Conservation (phyloP, 805 yeast genomes). For the Priceomyces carsonii region DNA sequence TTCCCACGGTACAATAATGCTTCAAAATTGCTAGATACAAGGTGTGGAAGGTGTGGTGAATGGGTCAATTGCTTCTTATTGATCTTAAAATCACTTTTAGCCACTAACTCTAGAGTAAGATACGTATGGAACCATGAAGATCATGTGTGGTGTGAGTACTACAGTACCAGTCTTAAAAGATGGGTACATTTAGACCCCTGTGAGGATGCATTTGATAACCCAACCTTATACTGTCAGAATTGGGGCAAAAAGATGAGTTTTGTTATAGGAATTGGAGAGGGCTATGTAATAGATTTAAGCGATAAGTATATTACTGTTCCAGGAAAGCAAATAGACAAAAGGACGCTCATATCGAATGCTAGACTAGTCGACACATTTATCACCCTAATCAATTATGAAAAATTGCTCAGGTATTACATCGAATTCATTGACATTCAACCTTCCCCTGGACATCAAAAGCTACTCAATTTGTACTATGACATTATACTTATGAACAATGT, state of each 20-base stretch:
- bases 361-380: constrained; percentile 35
- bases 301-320: constrained; percentile 56
- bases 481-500: constrained; percentile 37
- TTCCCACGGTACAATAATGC: constrained; percentile 83
- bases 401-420: constrained; percentile 13
- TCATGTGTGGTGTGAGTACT: constrained; percentile 96
- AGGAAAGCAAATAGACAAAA: constrained; percentile 28
- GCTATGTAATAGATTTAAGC: constrained; percentile 70
- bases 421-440: constrained; percentile 3
- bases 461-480: constrained; percentile 31
- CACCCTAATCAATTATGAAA: constrained; percentile 32
- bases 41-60: constrained; percentile 90
- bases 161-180: constrained; percentile 53
- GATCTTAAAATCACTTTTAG: constrained; percentile 63
- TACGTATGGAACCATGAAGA: constrained; percentile 90
- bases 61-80: constrained; percentile 87
- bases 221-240: constrained; percentile 71
- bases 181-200: constrained; percentile 94
- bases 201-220: constrained; percentile 83
- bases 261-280: constrained; percentile 65
- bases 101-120: constrained; percentile 40
- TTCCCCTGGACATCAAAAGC: constrained; percentile 8
- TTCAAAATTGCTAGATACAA: constrained; percentile 54
- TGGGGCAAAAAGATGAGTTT: constrained; percentile 97
- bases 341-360: constrained; percentile 49